Evolutionary conservation across 768 basidiomycete genomes (phyloP).

Genomic region (Lactarius akahatsu): DNA sequence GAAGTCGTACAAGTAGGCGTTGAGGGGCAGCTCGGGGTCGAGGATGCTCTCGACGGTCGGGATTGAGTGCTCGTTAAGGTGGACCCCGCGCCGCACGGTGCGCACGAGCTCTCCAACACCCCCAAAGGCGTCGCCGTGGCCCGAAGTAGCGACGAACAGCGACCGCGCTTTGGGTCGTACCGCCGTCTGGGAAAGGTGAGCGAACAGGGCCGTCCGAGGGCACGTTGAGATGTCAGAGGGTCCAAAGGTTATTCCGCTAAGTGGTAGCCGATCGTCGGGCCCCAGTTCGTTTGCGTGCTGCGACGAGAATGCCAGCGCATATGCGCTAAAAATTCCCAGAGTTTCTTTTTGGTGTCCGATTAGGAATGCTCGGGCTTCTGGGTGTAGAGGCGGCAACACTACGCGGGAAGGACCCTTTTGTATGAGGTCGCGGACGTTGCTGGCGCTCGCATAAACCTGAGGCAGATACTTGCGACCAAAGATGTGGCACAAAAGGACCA

Average conservation of each 20-base stretch:
- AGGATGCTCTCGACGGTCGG: slow-evolving; percentile 50
- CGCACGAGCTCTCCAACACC: slow-evolving; percentile 51
- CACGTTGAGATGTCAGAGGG: slow-evolving; percentile 16
- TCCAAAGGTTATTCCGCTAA: slow-evolving; percentile 41
- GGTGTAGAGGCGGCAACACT: slow-evolving; percentile 50
- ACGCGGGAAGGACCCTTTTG: slow-evolving; percentile 56
- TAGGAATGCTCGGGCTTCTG: slow-evolving; percentile 44
- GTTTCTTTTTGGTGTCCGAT: slow-evolving; percentile 49
- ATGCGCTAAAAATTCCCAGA: slow-evolving; percentile 53
- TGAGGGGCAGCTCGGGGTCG: slow-evolving; percentile 27
- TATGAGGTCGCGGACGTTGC: slow-evolving; percentile 38
- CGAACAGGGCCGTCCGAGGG: slow-evolving; percentile 34
- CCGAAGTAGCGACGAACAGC: slow-evolving; percentile 65
- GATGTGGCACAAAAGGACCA: slow-evolving; percentile 60
- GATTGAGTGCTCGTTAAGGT: slow-evolving; percentile 57
- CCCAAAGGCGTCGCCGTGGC: slow-evolving; percentile 55
- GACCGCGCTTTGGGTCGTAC: slow-evolving; percentile 50
- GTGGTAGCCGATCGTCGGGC: slow-evolving; percentile 47
- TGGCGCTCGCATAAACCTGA: slow-evolving; percentile 40
- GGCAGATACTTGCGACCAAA: slow-evolving; percentile 62
- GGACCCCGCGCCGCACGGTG: slow-evolving; percentile 53
- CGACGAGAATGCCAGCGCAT: slow-evolving; percentile 50
- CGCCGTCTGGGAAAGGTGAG: slow-evolving; percentile 42
- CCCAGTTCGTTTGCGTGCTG: slow-evolving; percentile 43
- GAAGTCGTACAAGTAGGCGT: slow-evolving; percentile 61